phyloP scores from a whole-genome alignment of 2,329 filamentous ascomycete genomes.

The Neofusicoccum kwambonambiense region DNA sequence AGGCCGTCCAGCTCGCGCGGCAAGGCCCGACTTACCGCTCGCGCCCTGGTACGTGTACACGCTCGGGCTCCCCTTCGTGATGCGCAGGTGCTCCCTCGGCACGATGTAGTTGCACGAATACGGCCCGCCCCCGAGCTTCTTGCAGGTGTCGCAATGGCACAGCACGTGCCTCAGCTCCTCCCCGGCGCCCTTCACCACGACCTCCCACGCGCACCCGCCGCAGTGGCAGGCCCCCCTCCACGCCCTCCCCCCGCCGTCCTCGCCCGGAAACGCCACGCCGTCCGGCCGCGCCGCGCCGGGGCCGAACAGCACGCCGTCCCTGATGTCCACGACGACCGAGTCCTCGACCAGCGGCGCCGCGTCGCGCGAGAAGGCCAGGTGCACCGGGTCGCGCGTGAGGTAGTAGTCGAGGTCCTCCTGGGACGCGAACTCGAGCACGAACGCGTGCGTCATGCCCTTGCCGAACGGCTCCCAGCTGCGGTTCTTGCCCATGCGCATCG shows the following conservation, averaged over 20 bases:
- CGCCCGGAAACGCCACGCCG: neutral
- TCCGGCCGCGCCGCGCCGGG: conserved; percentile 24
- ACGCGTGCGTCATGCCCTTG: conserved; percentile 66
- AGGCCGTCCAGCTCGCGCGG: neutral
- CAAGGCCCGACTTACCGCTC: conserved; percentile 23
- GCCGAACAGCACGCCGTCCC: conserved; percentile 44
- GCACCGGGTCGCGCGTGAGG: conserved; percentile 61
- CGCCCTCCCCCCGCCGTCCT: neutral
- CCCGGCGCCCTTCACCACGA: conserved; percentile 22
- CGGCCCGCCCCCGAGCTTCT: conserved; percentile 35
- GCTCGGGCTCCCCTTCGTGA: conserved; percentile 28
- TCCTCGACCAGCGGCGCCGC: conserved; percentile 54
- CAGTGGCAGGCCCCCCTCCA: conserved; percentile 35
- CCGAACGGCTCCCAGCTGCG: conserved; percentile 51
- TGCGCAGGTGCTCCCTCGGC: conserved; percentile 26
- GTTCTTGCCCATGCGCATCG: conserved; percentile 40
- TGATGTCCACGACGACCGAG: conserved; percentile 62
- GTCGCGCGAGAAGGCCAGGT: conserved; percentile 58
- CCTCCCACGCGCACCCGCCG: conserved; percentile 27
- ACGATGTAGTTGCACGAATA: conserved; percentile 40
- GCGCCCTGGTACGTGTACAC: conserved; percentile 35
- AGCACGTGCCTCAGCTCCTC: conserved; percentile 32
- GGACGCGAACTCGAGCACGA: conserved; percentile 65
- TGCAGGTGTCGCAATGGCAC: conserved; percentile 38
- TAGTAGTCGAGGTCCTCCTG: conserved; percentile 70